These are phyloP conservation scores for Raffaelea ambrosiae DNA, from an alignment of 2,329 filamentous ascomycete species.

Conservation along the genomic window DNA sequence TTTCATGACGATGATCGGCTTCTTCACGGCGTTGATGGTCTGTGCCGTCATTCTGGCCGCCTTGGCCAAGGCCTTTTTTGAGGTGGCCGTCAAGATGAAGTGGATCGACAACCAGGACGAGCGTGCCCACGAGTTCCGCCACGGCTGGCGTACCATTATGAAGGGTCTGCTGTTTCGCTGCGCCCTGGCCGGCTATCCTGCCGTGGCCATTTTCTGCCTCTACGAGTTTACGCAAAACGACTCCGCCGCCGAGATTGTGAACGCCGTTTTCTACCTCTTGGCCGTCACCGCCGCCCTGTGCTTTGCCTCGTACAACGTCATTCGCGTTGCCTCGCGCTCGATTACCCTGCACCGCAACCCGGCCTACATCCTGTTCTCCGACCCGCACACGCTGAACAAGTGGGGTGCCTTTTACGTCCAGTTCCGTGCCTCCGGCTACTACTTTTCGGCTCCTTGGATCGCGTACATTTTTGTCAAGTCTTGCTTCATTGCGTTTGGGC, in stretches of 20 bases:
- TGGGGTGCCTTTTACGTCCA: constrained; percentile 88
- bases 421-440: constrained; percentile 80
- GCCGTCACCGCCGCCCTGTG: constrained; percentile 62
- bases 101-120: constrained; percentile 59
- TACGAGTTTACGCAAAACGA: constrained; percentile 76
- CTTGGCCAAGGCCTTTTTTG: constrained; percentile 65
- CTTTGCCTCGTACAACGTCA: constrained; percentile 74
- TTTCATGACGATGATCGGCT: constrained; percentile 73
- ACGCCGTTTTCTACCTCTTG: constrained; percentile 71
- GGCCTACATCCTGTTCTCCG: constrained; percentile 81
- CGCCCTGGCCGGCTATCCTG: constrained; percentile 72
- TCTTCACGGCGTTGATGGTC: constrained; percentile 70
- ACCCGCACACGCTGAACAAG: constrained; percentile 74
- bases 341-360: constrained; percentile 82
- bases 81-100: constrained; percentile 58
- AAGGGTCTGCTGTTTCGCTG: constrained; percentile 80
- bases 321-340: constrained; percentile 71
- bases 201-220: constrained; percentile 72
- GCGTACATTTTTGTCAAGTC: constrained; percentile 66
- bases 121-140: constrained; percentile 67
- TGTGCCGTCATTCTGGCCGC: constrained; percentile 62
- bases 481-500: constrained; percentile 70
- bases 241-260: constrained; percentile 66
- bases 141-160: constrained; percentile 74
- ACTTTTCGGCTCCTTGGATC: constrained; percentile 70